phyloP scores from a whole-genome alignment of 805 yeast genomes.

The Kodamaea kaohsiungensis region DNA sequence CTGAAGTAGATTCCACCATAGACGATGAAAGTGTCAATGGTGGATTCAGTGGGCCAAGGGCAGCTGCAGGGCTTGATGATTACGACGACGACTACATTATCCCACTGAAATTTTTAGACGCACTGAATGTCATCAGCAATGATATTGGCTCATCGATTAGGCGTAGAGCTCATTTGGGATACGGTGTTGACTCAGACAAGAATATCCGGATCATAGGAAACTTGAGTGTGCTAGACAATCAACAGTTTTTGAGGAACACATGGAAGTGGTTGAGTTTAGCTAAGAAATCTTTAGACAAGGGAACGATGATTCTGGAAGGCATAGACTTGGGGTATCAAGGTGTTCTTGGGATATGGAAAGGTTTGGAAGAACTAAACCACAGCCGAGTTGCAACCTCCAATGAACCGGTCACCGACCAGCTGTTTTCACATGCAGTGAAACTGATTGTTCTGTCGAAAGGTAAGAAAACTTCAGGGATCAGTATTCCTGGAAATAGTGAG shows the following conservation, averaged over 20 bases:
- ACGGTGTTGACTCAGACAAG: slow-evolving; percentile 64
- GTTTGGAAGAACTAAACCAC: slow-evolving; percentile 53
- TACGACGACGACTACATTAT: slow-evolving; percentile 30
- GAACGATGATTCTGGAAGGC: slow-evolving; percentile 66
- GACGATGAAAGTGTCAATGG: slow-evolving; percentile 30
- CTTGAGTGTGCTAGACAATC: slow-evolving; percentile 53
- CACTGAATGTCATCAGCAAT: slow-evolving; percentile 52
- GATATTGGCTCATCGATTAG: slow-evolving; percentile 78
- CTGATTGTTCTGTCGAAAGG: slow-evolving; percentile 52
- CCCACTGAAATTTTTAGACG: slow-evolving; percentile 30
- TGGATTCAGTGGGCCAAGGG: slow-evolving; percentile 2
- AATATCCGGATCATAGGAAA: slow-evolving; percentile 63
- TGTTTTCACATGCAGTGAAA: slow-evolving; percentile 53
- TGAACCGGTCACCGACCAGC: slow-evolving; percentile 31
- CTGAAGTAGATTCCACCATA: slow-evolving; percentile 28
- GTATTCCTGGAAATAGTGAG: slow-evolving; percentile 46
- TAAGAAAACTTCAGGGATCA: slow-evolving; percentile 46
- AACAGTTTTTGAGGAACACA: slow-evolving; percentile 59
- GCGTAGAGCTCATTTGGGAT: slow-evolving; percentile 69
- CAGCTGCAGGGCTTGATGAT: slow-evolving; percentile 13
- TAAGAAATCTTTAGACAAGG: slow-evolving; percentile 59
- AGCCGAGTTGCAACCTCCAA: slow-evolving; percentile 39
- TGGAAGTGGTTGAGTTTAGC: slow-evolving; percentile 93
- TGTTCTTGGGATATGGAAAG: slow-evolving; percentile 87
- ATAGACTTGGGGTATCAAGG: slow-evolving; percentile 87